Percentiles rank a stretch among this genome's conserved stretches.
These are phyloP conservation scores for Tolypocladium nubicola DNA, from an alignment of 2,329 filamentous ascomycete species.

Conservation along the genomic window DNA sequence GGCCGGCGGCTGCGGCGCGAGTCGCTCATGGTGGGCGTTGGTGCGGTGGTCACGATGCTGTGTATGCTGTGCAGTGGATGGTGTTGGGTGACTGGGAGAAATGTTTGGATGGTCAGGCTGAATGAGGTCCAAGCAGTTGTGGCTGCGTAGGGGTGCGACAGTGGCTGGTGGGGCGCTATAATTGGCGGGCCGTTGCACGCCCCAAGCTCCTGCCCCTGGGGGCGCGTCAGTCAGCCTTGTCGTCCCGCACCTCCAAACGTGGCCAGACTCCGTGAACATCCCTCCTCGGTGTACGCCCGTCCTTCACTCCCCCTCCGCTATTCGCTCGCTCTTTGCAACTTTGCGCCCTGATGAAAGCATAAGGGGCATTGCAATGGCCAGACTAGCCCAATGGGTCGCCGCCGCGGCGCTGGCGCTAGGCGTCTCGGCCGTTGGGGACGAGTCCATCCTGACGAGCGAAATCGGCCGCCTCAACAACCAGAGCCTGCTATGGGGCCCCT, in stretches of 20 bases:
- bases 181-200: slow-evolving; percentile 10
- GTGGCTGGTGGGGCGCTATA: background rate
- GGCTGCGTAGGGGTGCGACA: slow-evolving; percentile 6
- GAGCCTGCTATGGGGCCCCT: slow-evolving; percentile 90
- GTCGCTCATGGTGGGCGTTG: slow-evolving; percentile 17
- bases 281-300: background rate
- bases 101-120: background rate
- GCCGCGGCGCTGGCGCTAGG: slow-evolving; percentile 16
- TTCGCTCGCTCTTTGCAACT: background rate
- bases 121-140: slow-evolving; percentile 6
- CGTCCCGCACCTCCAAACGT: slow-evolving; percentile 1
- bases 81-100: background rate
- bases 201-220: slow-evolving; percentile 7
- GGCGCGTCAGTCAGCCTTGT: slow-evolving; percentile 15
- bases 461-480: slow-evolving; percentile 57
- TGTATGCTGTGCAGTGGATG: no score
- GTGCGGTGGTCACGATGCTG: background rate
- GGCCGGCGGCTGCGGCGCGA: slow-evolving; percentile 21
- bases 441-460: slow-evolving; percentile 34
- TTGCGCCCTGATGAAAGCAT: background rate
- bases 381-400: slow-evolving; percentile 18
- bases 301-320: background rate
- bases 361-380: slow-evolving; percentile 16
- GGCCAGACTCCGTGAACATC: background rate
- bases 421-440: slow-evolving; percentile 14